A percentile compares a stretch with the other conserved stretches of the same genome.
Evolutionary conservation across 768 basidiomycete species (phyloP).

Genomic region (Paxillus rubicundulus): DNA sequence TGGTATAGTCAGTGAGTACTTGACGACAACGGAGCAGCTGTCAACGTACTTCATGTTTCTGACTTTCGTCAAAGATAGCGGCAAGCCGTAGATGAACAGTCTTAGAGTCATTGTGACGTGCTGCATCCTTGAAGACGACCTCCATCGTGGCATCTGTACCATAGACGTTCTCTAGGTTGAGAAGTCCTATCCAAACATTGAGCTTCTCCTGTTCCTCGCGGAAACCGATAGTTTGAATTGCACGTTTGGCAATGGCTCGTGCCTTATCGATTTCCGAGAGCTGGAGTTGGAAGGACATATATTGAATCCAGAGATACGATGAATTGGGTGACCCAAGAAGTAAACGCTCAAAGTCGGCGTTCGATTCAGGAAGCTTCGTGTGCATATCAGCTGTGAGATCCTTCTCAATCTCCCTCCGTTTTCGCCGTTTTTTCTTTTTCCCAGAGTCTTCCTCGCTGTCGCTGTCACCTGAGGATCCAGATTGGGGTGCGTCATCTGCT

Average conservation of each 20-base stretch:
- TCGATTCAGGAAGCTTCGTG: constrained; percentile 81
- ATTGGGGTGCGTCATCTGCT: constrained; percentile 37
- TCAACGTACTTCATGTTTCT: constrained; percentile 68
- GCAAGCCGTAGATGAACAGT: constrained; percentile 84
- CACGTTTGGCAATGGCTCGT: constrained; percentile 79
- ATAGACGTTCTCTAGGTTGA: constrained; percentile 93
- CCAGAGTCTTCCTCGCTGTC: constrained; percentile 22
- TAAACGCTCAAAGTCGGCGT: constrained; percentile 90
- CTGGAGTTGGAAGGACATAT: constrained; percentile 98
- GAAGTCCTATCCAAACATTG: constrained; percentile 95
- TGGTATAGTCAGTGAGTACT: not conserved
- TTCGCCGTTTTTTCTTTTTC: constrained; percentile 69
- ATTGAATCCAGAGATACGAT: constrained; percentile 98
- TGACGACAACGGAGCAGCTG: not conserved
- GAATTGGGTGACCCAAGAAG: constrained; percentile 94
- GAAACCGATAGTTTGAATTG: constrained; percentile 85
- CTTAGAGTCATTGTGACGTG: constrained; percentile 88
- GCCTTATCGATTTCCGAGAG: constrained; percentile 97
- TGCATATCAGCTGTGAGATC: constrained; percentile 89
- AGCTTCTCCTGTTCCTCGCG: constrained; percentile 94
- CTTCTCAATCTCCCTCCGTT: constrained; percentile 68
- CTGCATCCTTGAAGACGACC: constrained; percentile 85
- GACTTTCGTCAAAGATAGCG: constrained; percentile 78
- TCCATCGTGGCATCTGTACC: constrained; percentile 83
- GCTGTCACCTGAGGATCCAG: constrained; percentile 42